Evolutionary conservation across 768 basidiomycete genomes (phyloP).

Genomic region (Tylopilus felleus): DNA sequence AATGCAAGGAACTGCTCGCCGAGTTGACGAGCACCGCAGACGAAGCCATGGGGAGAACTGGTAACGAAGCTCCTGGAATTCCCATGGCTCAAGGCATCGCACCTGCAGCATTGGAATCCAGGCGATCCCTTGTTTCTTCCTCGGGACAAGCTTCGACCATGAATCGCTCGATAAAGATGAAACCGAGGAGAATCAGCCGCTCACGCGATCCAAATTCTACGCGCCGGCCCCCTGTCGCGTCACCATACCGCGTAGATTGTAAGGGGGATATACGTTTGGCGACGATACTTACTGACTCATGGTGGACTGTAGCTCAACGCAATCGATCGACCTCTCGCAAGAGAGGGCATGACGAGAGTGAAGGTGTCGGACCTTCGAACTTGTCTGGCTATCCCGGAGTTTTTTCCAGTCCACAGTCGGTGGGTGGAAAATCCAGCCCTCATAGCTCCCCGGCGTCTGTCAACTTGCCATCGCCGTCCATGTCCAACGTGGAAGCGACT

Average conservation of each 20-base stretch:
- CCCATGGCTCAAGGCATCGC: slow-evolving; percentile 27
- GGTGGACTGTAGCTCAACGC: slow-evolving; percentile 47
- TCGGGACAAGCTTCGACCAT: slow-evolving; percentile 40
- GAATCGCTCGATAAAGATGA: slow-evolving; percentile 49
- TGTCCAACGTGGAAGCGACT: slow-evolving; percentile 46
- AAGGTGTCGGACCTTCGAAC: slow-evolving; percentile 42
- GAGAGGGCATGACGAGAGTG: slow-evolving; percentile 66
- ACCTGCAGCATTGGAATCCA: slow-evolving; percentile 45
- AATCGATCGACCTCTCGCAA: slow-evolving; percentile 75
- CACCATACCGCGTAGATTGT: slow-evolving; percentile 66
- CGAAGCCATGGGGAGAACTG: slow-evolving; percentile 52
- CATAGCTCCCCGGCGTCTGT: slow-evolving; percentile 76
- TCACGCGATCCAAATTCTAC: slow-evolving; percentile 55
- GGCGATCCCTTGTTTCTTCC: slow-evolving; percentile 51
- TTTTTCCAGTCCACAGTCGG: slow-evolving; percentile 52
- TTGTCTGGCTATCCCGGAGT: slow-evolving; percentile 47
- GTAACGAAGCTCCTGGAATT: slow-evolving; percentile 17
- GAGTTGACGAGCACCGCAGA: slow-evolving; percentile 68
- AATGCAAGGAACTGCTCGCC: slow-evolving; percentile 77
- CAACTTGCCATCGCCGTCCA: slow-evolving; percentile 68
- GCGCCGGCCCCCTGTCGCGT: slow-evolving; percentile 55
- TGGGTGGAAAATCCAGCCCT: slow-evolving; percentile 48
- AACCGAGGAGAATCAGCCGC: slow-evolving; percentile 51
- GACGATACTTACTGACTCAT: slow-evolving; percentile 14
- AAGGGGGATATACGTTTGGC: slow-evolving; percentile 29